Conservation (phyloP, 2,329 filamentous ascomycete species). For the Fusarium mexicanum region DNA sequence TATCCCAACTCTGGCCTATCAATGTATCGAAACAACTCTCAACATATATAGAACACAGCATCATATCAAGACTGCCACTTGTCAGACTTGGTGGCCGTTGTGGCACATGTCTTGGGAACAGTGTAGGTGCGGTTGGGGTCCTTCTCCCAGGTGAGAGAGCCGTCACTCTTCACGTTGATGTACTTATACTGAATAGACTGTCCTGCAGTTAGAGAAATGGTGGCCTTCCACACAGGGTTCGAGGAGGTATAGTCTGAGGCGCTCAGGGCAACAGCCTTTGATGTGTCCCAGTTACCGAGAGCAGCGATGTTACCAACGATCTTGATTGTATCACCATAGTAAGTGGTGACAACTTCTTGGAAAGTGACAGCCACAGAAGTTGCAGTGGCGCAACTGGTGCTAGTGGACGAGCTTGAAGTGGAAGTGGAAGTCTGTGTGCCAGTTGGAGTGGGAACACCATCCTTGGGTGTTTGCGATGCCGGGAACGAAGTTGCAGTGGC, state of each 20-base stretch:
- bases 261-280: conserved; percentile 64
- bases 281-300: conserved; percentile 71
- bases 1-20: not conserved
- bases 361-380: conserved; percentile 70
- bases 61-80: conserved; percentile 42
- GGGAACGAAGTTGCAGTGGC: conserved; percentile 62
- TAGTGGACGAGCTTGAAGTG: conserved; percentile 42
- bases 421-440: conserved; percentile 40
- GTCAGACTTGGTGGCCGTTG: conserved; percentile 42
- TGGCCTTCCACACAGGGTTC: conserved; percentile 70
- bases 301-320: conserved; percentile 67
- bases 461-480: conserved; percentile 56
- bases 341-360: conserved; percentile 65
- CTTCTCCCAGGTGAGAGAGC: conserved; percentile 70
- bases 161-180: conserved; percentile 65
- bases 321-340: conserved; percentile 71
- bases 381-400: conserved; percentile 50
- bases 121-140: conserved; percentile 61
- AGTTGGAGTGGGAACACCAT: conserved; percentile 47
- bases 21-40: not conserved
- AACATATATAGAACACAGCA: not conserved
- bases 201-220: conserved; percentile 65
- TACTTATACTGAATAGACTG: conserved; percentile 74
- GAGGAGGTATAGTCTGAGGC: conserved; percentile 66
- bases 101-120: conserved; percentile 46